Evolutionary conservation across 768 basidiomycete genomes (phyloP), one percentile per base, ranked within the genome.

Genomic region (Butyriboletus loyo): DNA sequence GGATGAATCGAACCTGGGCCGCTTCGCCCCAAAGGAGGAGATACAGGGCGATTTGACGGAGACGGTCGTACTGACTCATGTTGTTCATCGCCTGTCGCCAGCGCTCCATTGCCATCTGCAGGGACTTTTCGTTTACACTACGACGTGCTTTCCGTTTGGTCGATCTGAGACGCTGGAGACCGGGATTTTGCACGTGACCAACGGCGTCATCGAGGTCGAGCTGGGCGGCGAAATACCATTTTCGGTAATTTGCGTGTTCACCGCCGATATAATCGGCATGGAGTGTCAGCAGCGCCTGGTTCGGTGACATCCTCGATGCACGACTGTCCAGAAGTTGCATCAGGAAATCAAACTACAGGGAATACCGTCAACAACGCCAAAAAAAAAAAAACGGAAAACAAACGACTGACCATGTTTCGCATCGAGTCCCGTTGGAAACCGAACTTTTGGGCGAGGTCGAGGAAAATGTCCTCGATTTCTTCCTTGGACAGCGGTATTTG

Each of bases 191-290:
- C 7, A 82, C 80, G 54, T 89, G 84, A 27, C 96, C 97, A 48
- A 98, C 86, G 43, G 94, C 96, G 61, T 99, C 97, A 69, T 99
- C 97, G 38, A 98, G 87, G 70, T 98, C 96, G 54, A 99, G 85
- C 70, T 99, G 97, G 19, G 96, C 94, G 27, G 96, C 97, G 70
- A 98, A 99, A 75, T 99, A 99, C 97, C 97, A 98, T 75, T 98
- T 98, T 55, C 97, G 90, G 74, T 98, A 98, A 76, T 98, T 98
- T 45, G 97, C 92, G 64, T 98, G 88, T 70, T 96, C 90, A 4
- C 97, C 97, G 21, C 97, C 97, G 62, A 99, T 98, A 72, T 98
- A 99, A 70, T 98, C 97, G 52, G 96, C 97, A 63, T 99, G 97
- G 2, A 99, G 80, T 0, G 95, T 98, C 49, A 97, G 77, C 22